Evolutionary conservation across 2,329 filamentous ascomycete genomes (phyloP), one percentile per base, ranked within the genome.

Genomic region (Dactylellina haptotyla): DNA sequence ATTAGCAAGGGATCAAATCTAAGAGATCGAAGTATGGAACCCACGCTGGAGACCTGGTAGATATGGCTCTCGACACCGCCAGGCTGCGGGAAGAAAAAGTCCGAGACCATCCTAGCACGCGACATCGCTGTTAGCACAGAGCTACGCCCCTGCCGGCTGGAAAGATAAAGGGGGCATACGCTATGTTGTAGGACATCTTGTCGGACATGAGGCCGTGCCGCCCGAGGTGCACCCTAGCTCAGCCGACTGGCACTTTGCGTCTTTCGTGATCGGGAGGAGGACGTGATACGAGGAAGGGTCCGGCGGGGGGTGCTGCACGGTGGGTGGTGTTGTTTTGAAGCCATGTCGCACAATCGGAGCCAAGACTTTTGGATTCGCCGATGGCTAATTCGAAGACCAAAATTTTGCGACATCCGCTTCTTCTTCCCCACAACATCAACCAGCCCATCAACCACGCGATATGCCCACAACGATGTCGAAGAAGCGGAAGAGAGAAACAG

Each of bases 11-110:
- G 20, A 57, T 45, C 20, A 10, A n/a, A n/a, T 8, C 12, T 16
- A 8, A 6, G n/a, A 39, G 4, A 16, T 2, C 20, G 70, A 10
- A 53, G 16, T 18, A 34, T 63, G 41, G 14, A 20, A 72, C 83
- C 75, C 81, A 87, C 86, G 66, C 90, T 92, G 30, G 94, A 95
- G 41, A 99, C 85, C 82, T 99, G 95, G 83, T 99, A 99, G 78
- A 99, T 98, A 82, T 99, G 95, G 81, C 92, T 96, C 83, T 99
- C 95, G 76, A 99, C 88, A 78, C 95, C 95, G 80, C 95, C 93
- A 58, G 95, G 94, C 79, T 98, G 94, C 12, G 95, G 95, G 80
- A 96, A 99, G 88, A 99, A 99, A 86, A 96, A 97, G 85, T 99
- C 95, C 86, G 94, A 93, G 81, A 97, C 91, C 95, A 99, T 99